Evolutionary conservation across 441 rosid genomes (phyloP).

Genomic region (Raphanus hybrid): DNA sequence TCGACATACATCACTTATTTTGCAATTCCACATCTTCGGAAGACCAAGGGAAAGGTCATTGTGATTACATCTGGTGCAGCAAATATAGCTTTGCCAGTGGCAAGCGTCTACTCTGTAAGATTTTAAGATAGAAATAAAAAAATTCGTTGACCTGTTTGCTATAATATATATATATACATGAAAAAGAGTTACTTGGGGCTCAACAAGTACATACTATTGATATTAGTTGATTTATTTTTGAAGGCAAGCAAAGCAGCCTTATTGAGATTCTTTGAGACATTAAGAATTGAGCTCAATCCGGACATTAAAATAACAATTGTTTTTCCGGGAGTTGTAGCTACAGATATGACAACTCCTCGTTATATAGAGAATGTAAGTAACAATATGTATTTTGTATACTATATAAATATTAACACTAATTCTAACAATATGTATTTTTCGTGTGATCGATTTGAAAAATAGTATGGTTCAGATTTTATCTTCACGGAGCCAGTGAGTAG

Average conservation of each 20-base stretch:
- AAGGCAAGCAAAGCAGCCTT: conserved; percentile 70
- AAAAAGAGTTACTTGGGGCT: not conserved
- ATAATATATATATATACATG: too few species aligned
- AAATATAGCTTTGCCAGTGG: conserved; percentile 33
- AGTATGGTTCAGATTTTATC: conserved; percentile 34
- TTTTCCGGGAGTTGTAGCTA: conserved; percentile 47
- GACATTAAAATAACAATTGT: conserved; percentile 58
- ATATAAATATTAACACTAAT: not conserved
- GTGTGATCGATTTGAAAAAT: not conserved
- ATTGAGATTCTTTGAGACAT: conserved; percentile 51
- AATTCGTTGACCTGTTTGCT: not conserved
- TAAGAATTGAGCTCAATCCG: conserved; percentile 51
- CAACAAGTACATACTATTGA: not conserved
- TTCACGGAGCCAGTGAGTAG: conserved; percentile 18
- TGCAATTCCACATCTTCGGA: conserved; percentile 51
- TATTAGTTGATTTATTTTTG: conserved; percentile 7
- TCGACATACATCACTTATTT: conserved; percentile 41
- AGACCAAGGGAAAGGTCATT: conserved; percentile 49
- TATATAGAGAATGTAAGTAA: conserved; percentile 9
- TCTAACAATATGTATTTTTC: not conserved
- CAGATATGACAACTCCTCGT: conserved; percentile 47
- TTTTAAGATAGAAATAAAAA: conserved; percentile 4
- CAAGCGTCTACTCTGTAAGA: conserved; percentile 32
- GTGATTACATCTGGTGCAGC: conserved; percentile 42
- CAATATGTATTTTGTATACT: not conserved